These are phyloP conservation scores for Plicaturopsis crispa DNA, from an alignment of 768 basidiomycete species.

Conservation along the genomic window DNA sequence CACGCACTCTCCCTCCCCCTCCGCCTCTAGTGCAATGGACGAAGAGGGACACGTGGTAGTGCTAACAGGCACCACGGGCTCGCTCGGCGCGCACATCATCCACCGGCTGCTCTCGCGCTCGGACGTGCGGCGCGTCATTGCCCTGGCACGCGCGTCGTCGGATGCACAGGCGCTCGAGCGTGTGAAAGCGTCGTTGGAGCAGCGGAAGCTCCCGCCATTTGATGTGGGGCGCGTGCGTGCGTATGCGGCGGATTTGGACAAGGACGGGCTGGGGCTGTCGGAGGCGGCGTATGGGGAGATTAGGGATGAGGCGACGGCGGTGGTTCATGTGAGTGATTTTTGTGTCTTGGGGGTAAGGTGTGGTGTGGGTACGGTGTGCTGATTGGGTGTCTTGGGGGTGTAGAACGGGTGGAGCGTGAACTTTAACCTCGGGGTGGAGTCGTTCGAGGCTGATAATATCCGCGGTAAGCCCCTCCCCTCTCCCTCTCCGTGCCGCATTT, in stretches of 20 bases:
- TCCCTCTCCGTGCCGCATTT: background rate
- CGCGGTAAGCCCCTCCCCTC: slow-evolving; percentile 8
- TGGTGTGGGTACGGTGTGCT: background rate
- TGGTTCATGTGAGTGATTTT: slow-evolving; percentile 32
- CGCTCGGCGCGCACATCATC: slow-evolving; percentile 48
- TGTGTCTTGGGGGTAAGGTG: background rate
- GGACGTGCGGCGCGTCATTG: slow-evolving; percentile 34
- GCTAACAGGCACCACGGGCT: slow-evolving; percentile 47
- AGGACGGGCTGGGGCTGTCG: slow-evolving; percentile 31
- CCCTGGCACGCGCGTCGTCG: slow-evolving; percentile 40
- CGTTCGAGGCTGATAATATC: slow-evolving; percentile 22
- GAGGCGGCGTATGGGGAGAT: slow-evolving; percentile 27
- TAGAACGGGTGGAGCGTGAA: slow-evolving; percentile 55
- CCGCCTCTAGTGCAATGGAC: no score
- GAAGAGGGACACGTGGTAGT: no score
- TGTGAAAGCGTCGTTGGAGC: slow-evolving; percentile 31
- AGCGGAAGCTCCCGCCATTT: slow-evolving; percentile 22
- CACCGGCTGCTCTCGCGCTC: slow-evolving; percentile 29
- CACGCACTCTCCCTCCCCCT: slow-evolving; percentile 5
- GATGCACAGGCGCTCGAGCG: slow-evolving; percentile 35
- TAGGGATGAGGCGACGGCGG: slow-evolving; percentile 26
- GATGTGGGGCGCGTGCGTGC: slow-evolving; percentile 25
- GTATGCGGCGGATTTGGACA: slow-evolving; percentile 34
- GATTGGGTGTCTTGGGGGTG: background rate
- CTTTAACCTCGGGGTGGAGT: slow-evolving; percentile 36